These are phyloP conservation scores for Aciculoconidium aculeatum DNA, from an alignment of 805 yeast species.

Conservation along the genomic window DNA sequence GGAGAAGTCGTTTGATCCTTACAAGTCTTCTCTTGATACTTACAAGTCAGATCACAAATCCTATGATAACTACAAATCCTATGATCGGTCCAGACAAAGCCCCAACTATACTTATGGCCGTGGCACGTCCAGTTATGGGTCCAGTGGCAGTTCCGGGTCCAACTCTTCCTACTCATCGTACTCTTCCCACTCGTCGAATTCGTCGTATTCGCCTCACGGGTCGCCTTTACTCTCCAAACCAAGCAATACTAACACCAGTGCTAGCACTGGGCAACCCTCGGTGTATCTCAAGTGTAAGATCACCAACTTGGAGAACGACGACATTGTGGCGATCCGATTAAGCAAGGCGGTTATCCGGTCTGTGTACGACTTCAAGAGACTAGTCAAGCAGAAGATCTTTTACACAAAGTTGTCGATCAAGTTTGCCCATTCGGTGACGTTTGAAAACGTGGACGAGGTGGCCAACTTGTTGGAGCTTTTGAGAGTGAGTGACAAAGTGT, in stretches of 20 bases:
- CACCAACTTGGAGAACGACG: slow-evolving; percentile 20
- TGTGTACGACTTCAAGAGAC: slow-evolving; percentile 20
- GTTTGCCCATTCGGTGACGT: slow-evolving; percentile 16
- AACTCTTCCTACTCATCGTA: too few relatives aligned
- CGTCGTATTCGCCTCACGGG: slow-evolving; percentile 2
- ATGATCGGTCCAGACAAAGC: too few relatives aligned
- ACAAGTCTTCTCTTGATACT: too few relatives aligned
- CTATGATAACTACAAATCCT: too few relatives aligned
- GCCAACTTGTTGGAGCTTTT: slow-evolving; percentile 14
- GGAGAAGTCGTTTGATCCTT: too few relatives aligned
- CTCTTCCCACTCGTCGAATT: too few relatives aligned
- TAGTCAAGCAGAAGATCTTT: slow-evolving; percentile 19
- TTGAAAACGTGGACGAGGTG: slow-evolving; percentile 23
- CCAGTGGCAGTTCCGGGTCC: too few relatives aligned
- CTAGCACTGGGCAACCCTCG: slow-evolving; percentile 2
- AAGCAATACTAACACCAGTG: too few relatives aligned
- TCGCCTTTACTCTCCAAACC: slow-evolving; percentile 8
- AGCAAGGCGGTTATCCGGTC: slow-evolving; percentile 17
- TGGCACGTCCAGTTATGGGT: too few relatives aligned
- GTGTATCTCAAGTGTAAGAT: slow-evolving; percentile 23
- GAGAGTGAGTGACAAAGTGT: slow-evolving; percentile 16
- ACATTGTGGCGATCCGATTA: slow-evolving; percentile 21
- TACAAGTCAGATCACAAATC: too few relatives aligned
- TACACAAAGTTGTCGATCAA: slow-evolving; percentile 23
- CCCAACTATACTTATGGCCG: too few relatives aligned